Conservation (phyloP, 2,329 filamentous ascomycete species). For the Pseudogymnoascus verrucosus region DNA sequence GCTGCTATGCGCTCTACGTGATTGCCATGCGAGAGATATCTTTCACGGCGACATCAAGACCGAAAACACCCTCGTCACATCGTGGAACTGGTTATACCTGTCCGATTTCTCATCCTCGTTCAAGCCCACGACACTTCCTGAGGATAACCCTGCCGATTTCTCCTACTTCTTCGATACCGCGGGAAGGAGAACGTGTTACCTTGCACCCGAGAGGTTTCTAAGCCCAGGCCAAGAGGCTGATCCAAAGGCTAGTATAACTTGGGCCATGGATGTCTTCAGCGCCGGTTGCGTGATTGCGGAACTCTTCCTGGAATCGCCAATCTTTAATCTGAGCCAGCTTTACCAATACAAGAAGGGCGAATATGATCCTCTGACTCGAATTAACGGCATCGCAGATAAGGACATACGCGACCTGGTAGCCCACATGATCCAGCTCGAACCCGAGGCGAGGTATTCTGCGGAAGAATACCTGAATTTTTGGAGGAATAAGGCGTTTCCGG, state of each 20-base stretch:
- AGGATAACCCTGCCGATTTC: conserved; percentile 95
- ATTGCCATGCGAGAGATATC: conserved; percentile 81
- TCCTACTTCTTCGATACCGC: conserved; percentile 97
- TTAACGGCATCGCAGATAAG: conserved; percentile 80
- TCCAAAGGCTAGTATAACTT: conserved; percentile 58
- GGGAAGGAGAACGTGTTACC: conserved; percentile 82
- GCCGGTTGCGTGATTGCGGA: conserved; percentile 95
- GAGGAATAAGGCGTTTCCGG: conserved; percentile 84
- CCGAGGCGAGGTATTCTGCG: conserved; percentile 83
- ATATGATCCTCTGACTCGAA: conserved; percentile 76
- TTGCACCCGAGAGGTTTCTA: conserved; percentile 88
- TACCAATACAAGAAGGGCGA: conserved; percentile 91
- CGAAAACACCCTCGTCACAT: conserved; percentile 92
- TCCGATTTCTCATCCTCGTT: conserved; percentile 96
- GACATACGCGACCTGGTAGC: conserved; percentile 82
- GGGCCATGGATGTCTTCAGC: conserved; percentile 99
- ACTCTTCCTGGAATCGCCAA: conserved; percentile 86
- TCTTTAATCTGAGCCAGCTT: conserved; percentile 95
- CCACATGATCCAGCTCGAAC: conserved; percentile 94
- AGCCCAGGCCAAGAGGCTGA: conserved; percentile 59
- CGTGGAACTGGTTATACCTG: conserved; percentile 98
- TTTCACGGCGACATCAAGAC: conserved; percentile 99
- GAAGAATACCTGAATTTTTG: conserved; percentile 92
- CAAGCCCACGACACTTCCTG: conserved; percentile 87
- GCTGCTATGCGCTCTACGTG: conserved; percentile 80